A percentile compares a stretch with the other conserved stretches of the same genome.
Evolutionary conservation across 768 basidiomycete species (phyloP).

Genomic region (Macrolepiota dolichaula): DNA sequence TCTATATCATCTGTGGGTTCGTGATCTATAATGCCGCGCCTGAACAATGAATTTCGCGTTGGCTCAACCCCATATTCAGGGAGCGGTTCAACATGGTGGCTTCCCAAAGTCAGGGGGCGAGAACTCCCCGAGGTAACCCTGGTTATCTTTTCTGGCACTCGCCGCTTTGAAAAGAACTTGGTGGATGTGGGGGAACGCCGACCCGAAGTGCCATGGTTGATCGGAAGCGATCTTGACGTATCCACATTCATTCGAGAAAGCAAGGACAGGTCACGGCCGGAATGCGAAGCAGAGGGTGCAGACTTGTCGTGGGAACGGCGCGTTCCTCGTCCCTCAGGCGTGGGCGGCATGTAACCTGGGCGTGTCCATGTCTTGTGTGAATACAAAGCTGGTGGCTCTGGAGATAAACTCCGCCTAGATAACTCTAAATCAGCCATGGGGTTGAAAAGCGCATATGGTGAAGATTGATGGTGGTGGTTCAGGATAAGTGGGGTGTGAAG

Average conservation of each 20-base stretch:
- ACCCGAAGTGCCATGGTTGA: neutral
- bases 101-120: neutral
- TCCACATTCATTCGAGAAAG: conserved; percentile 2
- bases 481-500: neutral
- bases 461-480: neutral
- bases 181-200: neutral
- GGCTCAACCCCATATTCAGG: neutral
- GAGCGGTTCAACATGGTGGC: neutral
- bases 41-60: neutral
- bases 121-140: neutral
- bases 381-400: conserved; percentile 1
- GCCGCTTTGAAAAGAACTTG: neutral
- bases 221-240: neutral
- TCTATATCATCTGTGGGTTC: neutral
- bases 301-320: neutral
- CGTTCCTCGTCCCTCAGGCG: neutral
- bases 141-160: neutral
- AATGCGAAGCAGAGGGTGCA: neutral
- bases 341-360: conserved; percentile 13
- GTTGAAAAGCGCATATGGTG: neutral
- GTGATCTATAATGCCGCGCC: neutral
- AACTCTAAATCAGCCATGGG: conserved; percentile 19
- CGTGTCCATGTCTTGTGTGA: conserved; percentile 18
- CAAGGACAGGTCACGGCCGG: neutral
- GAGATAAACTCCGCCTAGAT: conserved; percentile 7